Percentiles rank a stretch among this genome's conserved stretches.
Conservation (phyloP, 208 protist species). For the Leishmania braziliensis region DNA sequence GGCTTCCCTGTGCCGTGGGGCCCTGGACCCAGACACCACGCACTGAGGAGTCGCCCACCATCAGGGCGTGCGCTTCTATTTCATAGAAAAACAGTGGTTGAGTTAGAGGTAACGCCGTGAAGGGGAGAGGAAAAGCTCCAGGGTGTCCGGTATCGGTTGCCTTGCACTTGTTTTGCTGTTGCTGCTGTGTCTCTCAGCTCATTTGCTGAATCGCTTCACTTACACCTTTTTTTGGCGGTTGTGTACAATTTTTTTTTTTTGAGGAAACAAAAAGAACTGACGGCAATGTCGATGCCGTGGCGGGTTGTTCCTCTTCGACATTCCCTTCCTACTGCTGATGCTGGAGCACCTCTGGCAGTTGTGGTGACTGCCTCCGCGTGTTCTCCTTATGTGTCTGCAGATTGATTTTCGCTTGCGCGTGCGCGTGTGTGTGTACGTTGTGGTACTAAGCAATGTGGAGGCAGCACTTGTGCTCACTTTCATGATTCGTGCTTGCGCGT, state of each 20-base stretch:
- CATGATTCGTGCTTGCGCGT: neutral
- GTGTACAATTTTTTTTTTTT: neutral
- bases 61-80: neutral
- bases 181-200: neutral
- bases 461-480: neutral
- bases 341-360: neutral
- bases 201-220: neutral
- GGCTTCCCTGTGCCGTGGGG: neutral
- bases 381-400: neutral
- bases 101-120: too few species aligned
- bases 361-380: too few species aligned
- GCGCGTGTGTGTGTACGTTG: neutral
- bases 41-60: neutral
- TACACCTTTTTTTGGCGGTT: neutral
- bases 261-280: neutral
- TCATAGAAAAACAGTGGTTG: neutral
- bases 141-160: neutral
- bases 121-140: neutral
- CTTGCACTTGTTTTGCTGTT: neutral
- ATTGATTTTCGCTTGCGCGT: neutral
- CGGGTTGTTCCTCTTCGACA: too few species aligned
- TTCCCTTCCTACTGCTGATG: neutral
- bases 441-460: neutral
- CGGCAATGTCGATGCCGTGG: neutral
- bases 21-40: neutral